Conservation (phyloP, 805 yeast species). For the Hanseniaspora lindneri region DNA sequence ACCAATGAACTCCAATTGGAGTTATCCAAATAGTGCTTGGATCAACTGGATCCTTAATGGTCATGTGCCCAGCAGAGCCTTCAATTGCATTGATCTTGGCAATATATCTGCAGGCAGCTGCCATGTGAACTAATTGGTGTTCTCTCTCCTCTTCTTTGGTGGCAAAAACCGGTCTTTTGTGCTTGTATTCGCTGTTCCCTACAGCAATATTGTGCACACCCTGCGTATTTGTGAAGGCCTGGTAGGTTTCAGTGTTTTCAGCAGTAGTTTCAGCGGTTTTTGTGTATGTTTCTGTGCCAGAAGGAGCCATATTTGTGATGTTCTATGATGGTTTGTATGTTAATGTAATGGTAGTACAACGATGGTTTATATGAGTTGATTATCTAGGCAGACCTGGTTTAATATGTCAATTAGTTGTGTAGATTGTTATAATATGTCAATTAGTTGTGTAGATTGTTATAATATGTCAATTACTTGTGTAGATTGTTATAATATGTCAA, state of each 20-base stretch:
- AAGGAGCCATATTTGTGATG: not conserved
- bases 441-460: too few species aligned
- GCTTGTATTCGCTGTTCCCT: conserved; percentile 19
- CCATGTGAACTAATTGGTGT: conserved; percentile 48
- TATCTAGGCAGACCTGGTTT: too few species aligned
- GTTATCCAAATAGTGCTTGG: conserved; percentile 81
- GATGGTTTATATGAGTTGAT: too few species aligned
- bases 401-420: too few species aligned
- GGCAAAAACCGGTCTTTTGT: conserved; percentile 19
- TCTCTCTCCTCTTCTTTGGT: conserved; percentile 20
- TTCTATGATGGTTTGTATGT: too few species aligned
- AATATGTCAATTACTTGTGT: too few species aligned
- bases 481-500: too few species aligned
- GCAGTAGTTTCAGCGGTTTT: not conserved
- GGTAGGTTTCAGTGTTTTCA: conserved; percentile 2
- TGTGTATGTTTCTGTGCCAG: not conserved
- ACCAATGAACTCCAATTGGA: conserved; percentile 72
- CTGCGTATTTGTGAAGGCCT: conserved; percentile 17
- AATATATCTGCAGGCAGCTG: conserved; percentile 72
- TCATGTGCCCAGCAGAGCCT: conserved; percentile 79
- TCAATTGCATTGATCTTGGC: conserved; percentile 67
- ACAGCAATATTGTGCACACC: conserved; percentile 21
- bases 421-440: too few species aligned
- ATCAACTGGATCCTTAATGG: conserved; percentile 71
- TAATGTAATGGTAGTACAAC: too few species aligned